These are phyloP conservation scores for Globisporangium echinulatum DNA, from an alignment of 352 stramenopile genomes.

Conservation along the genomic window DNA sequence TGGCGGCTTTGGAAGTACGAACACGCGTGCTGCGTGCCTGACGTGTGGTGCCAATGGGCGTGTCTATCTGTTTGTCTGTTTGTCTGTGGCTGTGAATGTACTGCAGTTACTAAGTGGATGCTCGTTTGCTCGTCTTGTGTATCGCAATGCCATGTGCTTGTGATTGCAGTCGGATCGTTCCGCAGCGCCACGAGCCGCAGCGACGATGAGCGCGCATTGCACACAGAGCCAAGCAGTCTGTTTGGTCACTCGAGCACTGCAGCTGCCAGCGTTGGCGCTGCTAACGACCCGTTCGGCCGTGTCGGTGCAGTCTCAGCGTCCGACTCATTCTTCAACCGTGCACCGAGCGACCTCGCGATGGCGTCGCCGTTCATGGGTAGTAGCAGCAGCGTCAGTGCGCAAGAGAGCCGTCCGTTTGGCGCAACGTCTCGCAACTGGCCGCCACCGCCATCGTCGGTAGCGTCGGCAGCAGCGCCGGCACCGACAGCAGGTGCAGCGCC, in stretches of 20 bases:
- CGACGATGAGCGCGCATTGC: slow-evolving; percentile 7
- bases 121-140: neutral
- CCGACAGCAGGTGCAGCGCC: slow-evolving; percentile 3
- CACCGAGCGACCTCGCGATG: slow-evolving; percentile 1
- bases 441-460: slow-evolving; percentile 8
- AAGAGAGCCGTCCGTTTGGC: slow-evolving; percentile 1
- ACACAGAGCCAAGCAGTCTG: slow-evolving; percentile 3
- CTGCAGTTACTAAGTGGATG: neutral
- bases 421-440: slow-evolving; percentile 12
- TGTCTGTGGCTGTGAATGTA: neutral
- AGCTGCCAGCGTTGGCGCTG: neutral
- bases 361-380: slow-evolving; percentile 9
- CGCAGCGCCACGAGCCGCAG: slow-evolving; percentile 1
- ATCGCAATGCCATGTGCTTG: neutral
- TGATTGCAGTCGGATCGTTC: slow-evolving; percentile 4
- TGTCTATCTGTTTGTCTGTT: neutral
- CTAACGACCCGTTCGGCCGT: too few species aligned
- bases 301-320: neutral
- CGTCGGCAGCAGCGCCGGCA: slow-evolving; percentile 6
- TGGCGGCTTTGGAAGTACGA: slow-evolving; percentile 24
- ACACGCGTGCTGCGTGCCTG: slow-evolving; percentile 2
- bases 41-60: neutral
- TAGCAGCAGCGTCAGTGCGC: neutral
- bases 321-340: slow-evolving; percentile 3
- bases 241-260: slow-evolving; percentile 4